These are phyloP conservation scores for Dentipellis sp. DNA, from an alignment of 768 basidiomycete species.

Conservation along the genomic window DNA sequence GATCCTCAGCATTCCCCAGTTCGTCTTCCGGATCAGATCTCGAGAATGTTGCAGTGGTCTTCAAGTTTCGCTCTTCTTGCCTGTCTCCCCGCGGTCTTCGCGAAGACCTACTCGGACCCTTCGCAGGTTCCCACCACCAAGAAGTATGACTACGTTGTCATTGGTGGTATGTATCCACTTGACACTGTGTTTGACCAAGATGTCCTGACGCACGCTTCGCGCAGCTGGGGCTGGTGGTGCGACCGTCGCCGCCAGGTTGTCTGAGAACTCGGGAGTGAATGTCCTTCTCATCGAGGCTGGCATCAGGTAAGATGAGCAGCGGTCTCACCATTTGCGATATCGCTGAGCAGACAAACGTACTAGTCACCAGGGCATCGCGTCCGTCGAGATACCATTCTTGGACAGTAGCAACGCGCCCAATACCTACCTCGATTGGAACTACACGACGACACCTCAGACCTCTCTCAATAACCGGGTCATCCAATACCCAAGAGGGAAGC, in stretches of 20 bases:
- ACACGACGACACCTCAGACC: constrained; percentile 13
- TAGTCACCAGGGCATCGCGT: background rate
- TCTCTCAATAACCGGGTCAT: constrained; percentile 6
- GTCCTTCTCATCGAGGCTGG: constrained; percentile 16
- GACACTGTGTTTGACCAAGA: background rate
- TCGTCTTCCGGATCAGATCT: background rate
- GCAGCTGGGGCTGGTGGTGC: constrained; percentile 11
- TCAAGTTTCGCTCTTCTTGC: background rate
- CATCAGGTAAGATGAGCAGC: background rate
- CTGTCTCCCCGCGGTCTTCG: background rate
- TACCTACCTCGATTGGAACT: constrained; percentile 15
- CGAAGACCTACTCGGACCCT: background rate
- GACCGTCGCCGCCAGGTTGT: constrained; percentile 12
- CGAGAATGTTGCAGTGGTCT: background rate
- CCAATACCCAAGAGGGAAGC: constrained; percentile 13
- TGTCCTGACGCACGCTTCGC: background rate
- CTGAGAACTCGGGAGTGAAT: constrained; percentile 4
- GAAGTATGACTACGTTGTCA: constrained; percentile 2
- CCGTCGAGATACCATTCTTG: background rate
- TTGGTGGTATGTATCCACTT: background rate
- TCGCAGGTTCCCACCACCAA: background rate
- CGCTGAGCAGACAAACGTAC: background rate
- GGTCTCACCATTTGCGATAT: constrained; percentile 11
- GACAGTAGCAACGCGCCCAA: background rate
- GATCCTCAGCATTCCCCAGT: background rate